A percentile compares a stretch with the other conserved stretches of the same genome.
phyloP scores from a whole-genome alignment of 768 basidiomycete genomes.

The Austroboletus festivus region DNA sequence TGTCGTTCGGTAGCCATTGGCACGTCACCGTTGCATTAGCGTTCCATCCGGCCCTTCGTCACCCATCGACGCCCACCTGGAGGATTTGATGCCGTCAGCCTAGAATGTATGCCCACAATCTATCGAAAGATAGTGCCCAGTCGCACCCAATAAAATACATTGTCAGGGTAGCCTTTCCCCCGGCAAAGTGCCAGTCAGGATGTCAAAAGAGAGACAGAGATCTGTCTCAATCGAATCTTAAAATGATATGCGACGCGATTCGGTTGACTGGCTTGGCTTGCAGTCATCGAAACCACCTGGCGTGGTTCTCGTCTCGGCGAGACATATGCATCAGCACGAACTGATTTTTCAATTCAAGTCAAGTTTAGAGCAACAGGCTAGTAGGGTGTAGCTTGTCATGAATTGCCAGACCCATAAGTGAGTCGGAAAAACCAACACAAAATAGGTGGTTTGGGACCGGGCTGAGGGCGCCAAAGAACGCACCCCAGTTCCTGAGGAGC shows the following conservation, averaged over 20 bases:
- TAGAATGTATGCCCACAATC: background rate
- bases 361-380: no score
- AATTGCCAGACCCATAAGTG: background rate
- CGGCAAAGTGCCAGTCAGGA: background rate
- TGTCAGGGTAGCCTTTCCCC: constrained; percentile 1
- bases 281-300: constrained; percentile 18
- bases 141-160: background rate
- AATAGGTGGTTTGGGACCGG: constrained; percentile 1
- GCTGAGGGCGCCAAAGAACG: constrained; percentile 11
- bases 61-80: no score
- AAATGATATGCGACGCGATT: no score
- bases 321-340: background rate
- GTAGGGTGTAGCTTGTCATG: constrained; percentile 4
- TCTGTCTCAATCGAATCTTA: no score
- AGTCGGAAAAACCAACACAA: constrained; percentile 3
- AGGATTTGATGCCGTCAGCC: constrained; percentile 5
- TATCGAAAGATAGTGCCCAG: background rate
- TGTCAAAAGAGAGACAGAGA: no score
- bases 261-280: background rate
- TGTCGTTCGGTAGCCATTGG: no score
- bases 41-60: no score
- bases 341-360: background rate
- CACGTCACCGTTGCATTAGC: no score
- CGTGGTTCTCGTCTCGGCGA: constrained; percentile 1
- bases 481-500: constrained; percentile 31